Evolutionary conservation across 371 early-diverging fungal genomes (phyloP).

Genomic region (Mycotypha africana): DNA sequence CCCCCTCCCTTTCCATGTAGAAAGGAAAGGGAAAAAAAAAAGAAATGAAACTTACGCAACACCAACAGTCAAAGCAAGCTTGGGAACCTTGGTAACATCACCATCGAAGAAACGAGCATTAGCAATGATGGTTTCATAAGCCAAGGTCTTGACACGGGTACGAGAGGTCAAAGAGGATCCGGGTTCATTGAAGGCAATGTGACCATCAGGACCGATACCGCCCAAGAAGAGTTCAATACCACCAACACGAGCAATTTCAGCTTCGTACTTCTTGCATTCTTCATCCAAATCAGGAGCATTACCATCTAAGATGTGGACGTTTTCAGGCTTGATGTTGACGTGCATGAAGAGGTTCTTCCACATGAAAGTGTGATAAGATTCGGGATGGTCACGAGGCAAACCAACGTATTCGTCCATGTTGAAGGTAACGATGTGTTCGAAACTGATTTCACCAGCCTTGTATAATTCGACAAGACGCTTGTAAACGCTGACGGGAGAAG

Average conservation of each 20-base stretch:
- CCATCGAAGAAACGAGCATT: conserved; percentile 85
- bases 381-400: conserved; percentile 66
- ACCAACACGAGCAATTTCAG: conserved; percentile 67
- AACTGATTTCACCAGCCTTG: conserved; percentile 50
- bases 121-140: conserved; percentile 86
- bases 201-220: conserved; percentile 81
- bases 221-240: conserved; percentile 37
- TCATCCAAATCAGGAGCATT: conserved; percentile 74
- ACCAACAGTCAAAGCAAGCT: conserved; percentile 82
- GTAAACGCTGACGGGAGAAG: conserved; percentile 73
- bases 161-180: conserved; percentile 80
- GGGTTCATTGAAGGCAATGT: conserved; percentile 87
- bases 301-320: conserved; percentile 79
- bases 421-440: conserved; percentile 59
- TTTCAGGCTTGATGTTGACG: conserved; percentile 72
- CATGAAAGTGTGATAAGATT: conserved; percentile 87
- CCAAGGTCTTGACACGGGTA: conserved; percentile 82
- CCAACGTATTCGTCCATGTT: conserved; percentile 63
- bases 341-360: conserved; percentile 81
- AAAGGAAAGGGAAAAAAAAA: too few relatives aligned
- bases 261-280: conserved; percentile 75
- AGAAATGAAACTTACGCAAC: conserved; percentile 52
- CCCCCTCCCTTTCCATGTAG: too few relatives aligned
- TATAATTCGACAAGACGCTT: conserved; percentile 45
- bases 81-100: conserved; percentile 81